Evolutionary conservation across 2,329 filamentous ascomycete species (phyloP), one percentile per base, ranked within the genome.

Genomic region (Ceratocystis lukuohia): DNA sequence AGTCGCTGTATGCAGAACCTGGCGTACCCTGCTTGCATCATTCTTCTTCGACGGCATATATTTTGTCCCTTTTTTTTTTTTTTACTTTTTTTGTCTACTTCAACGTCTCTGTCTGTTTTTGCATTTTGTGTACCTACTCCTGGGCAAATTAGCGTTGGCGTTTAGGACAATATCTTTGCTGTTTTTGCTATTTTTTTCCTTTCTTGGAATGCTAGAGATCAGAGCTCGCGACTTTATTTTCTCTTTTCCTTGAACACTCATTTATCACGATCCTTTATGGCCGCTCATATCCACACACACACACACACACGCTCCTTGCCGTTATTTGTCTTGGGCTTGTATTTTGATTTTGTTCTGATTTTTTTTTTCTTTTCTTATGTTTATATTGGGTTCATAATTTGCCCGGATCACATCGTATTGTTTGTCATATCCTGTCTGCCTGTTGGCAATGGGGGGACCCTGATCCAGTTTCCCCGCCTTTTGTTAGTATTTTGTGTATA

Each of bases 91-190:
- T 67, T 56, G 20, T 64, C 25, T 28, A 46, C 25, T 62, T 45
- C 7, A 7, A 22, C 30, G 33, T 61, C 28, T 63, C 30, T 62
- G 28, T 67, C 25, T 65, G 28, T 57, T 53, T 59, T 17, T 65
- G 48, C 62, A 64, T 66, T 33, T 64, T 66, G 33, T 59, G 59
- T 67, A 53, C 65, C 59, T 62, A 64, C 61, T 59, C 53, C 33
- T 30, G 48, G 64, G 64, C 66, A 68, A 66, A 68, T 64, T 66
- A 65, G 63, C 63, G 63, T 50, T 59, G 66, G 64, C 66, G 63
- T 68, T 68, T 57, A 48, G 63, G 64, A 44, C 25, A 53, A 50
- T 44, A 66, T 61, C 30, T 56, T 66, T 66, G 41, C 37, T 66
- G 30, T 66, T 53, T 30, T 37, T 56, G 28, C n/a, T 65, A 22